Base-by-base conservation (phyloP, 805 yeast genomes). In the Debaryomyces tyrocola region DNA sequence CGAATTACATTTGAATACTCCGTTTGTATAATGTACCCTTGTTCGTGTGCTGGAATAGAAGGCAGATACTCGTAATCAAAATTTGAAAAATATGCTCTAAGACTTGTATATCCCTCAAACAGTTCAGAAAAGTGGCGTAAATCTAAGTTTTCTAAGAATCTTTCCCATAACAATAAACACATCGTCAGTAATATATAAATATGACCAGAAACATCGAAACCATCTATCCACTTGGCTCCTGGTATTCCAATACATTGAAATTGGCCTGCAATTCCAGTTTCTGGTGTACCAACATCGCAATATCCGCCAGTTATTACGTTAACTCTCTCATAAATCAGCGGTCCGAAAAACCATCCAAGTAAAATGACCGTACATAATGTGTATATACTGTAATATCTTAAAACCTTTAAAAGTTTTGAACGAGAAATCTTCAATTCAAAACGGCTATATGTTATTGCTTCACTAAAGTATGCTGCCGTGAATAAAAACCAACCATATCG, bases 151-250 rank as follows among this genome's bases (percentile, higher is more conserved):
- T 31, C 17, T 15, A 47, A 15, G 6, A 40, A 14, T 14, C 17
- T 42, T 18, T 43, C 28, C 53, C 54, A 46, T 6, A 77, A 46
- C 8, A 77, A 59, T 47, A 77, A 51, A 49, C 80, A 74, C 12
- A 74, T 54, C 5, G 74, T 74, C 1, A 68, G 57, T 1, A 79
- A 45, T 43, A 78, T 69, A 51, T 77, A 77, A 43, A 69, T 73
- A 55, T 80, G 85, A 1, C 84, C 83, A 34, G 82, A 76, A 4
- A 74, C 62, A 54, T 80, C 84, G 53, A 79, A 79, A 8, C 81
- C 80, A 48, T 72, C 70, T 4, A 55, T 55, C 83, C 84, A 79
- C 12, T 51, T 41, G 1, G 75, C 79, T 10, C 48, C 24, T 4
- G 38, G 20, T 9, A 35, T 6, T 14, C 17, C 6, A 6, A 14